phyloP scores from a whole-genome alignment of 1,284 basidiomycete genomes.

The Volvariella surrecta region DNA sequence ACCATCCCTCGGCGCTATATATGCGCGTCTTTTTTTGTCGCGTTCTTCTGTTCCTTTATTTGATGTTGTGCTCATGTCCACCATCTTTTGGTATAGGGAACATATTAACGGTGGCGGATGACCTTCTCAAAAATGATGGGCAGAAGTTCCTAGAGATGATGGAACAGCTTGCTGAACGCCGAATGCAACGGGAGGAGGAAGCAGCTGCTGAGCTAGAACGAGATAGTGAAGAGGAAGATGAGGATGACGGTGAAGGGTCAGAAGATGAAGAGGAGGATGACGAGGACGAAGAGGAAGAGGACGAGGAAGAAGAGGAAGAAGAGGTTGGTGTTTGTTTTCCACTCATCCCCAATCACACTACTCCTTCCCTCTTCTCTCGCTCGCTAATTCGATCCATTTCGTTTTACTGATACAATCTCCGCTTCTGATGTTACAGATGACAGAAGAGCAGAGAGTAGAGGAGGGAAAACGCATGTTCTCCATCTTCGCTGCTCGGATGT shows the following conservation, averaged over 20 bases:
- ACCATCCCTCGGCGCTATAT: background rate
- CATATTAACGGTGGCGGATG: slow-evolving; percentile 98
- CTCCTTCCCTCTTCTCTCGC: slow-evolving; percentile 4
- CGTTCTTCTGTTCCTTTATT: slow-evolving; percentile 2
- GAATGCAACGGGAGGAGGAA: slow-evolving; percentile 90
- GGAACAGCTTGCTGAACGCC: slow-evolving; percentile 95
- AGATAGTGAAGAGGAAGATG: slow-evolving; percentile 40
- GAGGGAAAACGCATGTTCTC: slow-evolving; percentile 99
- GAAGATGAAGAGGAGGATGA: slow-evolving; percentile 41
- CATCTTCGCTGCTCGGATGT: slow-evolving; percentile 99
- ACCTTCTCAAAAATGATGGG: slow-evolving; percentile 96
- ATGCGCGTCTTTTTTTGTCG: slow-evolving; percentile 7
- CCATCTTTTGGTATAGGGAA: slow-evolving; percentile 56
- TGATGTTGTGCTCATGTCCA: slow-evolving; percentile 6
- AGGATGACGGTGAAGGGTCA: slow-evolving; percentile 39
- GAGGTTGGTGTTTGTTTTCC: slow-evolving; percentile 30
- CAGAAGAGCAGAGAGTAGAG: slow-evolving; percentile 92
- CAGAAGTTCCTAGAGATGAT: slow-evolving; percentile 99
- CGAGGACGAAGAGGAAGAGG: slow-evolving; percentile 37
- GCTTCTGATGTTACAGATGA: slow-evolving; percentile 36
- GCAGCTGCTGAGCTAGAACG: slow-evolving; percentile 65
- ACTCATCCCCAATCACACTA: slow-evolving; percentile 5
- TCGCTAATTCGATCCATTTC: slow-evolving; percentile 1
- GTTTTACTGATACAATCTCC: slow-evolving; percentile 2
- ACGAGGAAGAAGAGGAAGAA: slow-evolving; percentile 43